Evolutionary conservation across 257 asterid species (phyloP).

Genomic region (Anisodus tanguticus): DNA sequence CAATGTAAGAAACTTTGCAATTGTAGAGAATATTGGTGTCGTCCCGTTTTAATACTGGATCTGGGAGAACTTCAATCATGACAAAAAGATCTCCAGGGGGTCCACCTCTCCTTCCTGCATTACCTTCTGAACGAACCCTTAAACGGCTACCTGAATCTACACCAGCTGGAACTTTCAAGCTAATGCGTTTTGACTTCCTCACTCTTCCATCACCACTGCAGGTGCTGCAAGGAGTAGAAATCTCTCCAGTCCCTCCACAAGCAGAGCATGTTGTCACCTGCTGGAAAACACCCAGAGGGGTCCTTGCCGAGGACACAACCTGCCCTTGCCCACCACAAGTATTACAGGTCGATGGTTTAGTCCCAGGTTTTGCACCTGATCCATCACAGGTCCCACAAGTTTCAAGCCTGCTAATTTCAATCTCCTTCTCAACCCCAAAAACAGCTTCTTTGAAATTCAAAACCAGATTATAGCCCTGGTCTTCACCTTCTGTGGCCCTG

Average conservation of each 20-base stretch:
- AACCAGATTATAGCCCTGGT: conserved; percentile 75
- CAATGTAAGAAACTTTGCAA: conserved; percentile 83
- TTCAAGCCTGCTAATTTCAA: conserved; percentile 87
- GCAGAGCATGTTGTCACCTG: conserved; percentile 92
- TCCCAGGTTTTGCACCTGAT: conserved; percentile 92
- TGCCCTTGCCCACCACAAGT: conserved; percentile 98
- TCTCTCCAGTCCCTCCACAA: conserved; percentile 85
- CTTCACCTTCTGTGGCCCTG: conserved; percentile 93
- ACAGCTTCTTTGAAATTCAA: conserved; percentile 91
- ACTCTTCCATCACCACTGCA: conserved; percentile 85
- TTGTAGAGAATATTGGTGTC: conserved; percentile 86
- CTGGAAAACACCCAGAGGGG: conserved; percentile 97
- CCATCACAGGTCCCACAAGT: conserved; percentile 89
- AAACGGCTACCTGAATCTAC: conserved; percentile 88
- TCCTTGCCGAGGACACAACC: conserved; percentile 81
- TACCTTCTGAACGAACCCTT: conserved; percentile 91
- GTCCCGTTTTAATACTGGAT: conserved; percentile 80
- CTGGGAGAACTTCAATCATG: conserved; percentile 71
- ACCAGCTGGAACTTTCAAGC: conserved; percentile 94
- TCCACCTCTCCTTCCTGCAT: conserved; percentile 90
- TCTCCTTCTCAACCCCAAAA: conserved; percentile 91
- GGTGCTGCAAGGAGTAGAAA: conserved; percentile 80
- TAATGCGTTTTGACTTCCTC: conserved; percentile 84
- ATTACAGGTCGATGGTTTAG: conserved; percentile 66
- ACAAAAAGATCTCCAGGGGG: conserved; percentile 95